A percentile compares a stretch with the other conserved stretches of the same genome.
phyloP scores from a whole-genome alignment of 1,284 basidiomycete species.

The Phylloboletellus chloephorus region DNA sequence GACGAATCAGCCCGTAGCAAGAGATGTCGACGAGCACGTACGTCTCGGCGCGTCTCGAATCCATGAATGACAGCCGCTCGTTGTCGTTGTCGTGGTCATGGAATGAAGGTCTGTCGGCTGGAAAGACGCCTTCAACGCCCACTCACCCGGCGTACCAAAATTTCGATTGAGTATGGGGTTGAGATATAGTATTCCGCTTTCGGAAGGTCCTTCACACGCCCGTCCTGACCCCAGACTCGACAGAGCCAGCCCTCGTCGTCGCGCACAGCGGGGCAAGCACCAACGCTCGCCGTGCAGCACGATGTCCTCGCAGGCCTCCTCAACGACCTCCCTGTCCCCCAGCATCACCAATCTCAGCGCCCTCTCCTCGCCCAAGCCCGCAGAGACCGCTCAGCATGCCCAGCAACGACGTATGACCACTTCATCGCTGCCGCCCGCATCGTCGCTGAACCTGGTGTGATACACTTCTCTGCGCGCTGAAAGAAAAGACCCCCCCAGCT shows the following conservation, averaged over 20 bases:
- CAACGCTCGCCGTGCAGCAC: constrained; percentile 15
- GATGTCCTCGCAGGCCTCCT: constrained; percentile 29
- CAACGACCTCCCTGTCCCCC: constrained; percentile 30
- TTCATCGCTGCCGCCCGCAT: constrained; percentile 25
- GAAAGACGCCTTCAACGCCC: constrained; percentile 14
- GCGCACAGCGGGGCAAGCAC: constrained; percentile 21
- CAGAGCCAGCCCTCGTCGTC: constrained; percentile 19
- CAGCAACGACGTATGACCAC: constrained; percentile 27
- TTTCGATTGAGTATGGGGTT: constrained; percentile 23
- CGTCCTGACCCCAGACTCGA: constrained; percentile 14
- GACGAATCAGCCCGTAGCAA: constrained; percentile 9
- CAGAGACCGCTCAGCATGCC: constrained; percentile 14
- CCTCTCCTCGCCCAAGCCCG: constrained; percentile 27
- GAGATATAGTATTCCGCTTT: constrained; percentile 6
- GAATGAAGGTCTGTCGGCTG: constrained; percentile 13
- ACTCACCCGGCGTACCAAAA: constrained; percentile 17
- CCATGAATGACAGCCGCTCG: constrained; percentile 37
- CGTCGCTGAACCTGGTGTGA: constrained; percentile 27
- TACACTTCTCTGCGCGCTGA: neutral
- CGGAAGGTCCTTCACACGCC: constrained; percentile 24
- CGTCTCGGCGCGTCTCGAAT: constrained; percentile 55
- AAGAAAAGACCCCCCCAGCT: constrained; percentile 6
- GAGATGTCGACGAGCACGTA: constrained; percentile 27
- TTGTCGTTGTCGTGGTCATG: constrained; percentile 34
- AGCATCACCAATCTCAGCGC: constrained; percentile 33